Evolutionary conservation across 768 basidiomycete genomes (phyloP).

Genomic region (Podaxis sp.): DNA sequence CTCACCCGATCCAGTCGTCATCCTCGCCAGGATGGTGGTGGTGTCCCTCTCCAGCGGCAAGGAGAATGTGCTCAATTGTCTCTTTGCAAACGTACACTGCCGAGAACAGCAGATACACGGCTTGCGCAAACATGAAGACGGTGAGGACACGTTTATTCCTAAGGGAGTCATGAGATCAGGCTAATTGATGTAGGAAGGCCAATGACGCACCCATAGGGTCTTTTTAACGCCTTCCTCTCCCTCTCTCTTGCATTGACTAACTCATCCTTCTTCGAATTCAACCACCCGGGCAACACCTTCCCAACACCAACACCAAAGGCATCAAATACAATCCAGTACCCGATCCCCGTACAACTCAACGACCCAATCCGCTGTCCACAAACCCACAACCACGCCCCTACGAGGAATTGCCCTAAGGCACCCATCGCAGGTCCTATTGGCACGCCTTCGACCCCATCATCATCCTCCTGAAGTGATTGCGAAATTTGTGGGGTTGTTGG

Average conservation of each 20-base stretch:
- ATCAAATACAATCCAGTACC: conserved; percentile 97
- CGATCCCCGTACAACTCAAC: conserved; percentile 83
- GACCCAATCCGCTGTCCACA: conserved; percentile 87
- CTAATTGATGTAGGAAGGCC: neutral
- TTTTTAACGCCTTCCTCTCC: conserved; percentile 49
- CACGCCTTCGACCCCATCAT: conserved; percentile 16
- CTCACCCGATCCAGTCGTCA: conserved; percentile 43
- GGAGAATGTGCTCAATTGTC: conserved; percentile 86
- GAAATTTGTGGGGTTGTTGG: conserved; percentile 31
- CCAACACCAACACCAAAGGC: conserved; percentile 72
- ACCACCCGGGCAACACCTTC: conserved; percentile 43
- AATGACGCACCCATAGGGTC: conserved; percentile 44
- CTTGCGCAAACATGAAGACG: conserved; percentile 81
- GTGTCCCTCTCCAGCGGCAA: conserved; percentile 64
- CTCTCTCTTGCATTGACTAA: conserved; percentile 21
- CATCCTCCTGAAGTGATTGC: neutral
- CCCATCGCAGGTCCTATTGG: conserved; percentile 23
- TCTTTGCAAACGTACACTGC: conserved; percentile 97
- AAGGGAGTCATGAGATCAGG: conserved; percentile 12
- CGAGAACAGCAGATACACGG: conserved; percentile 91
- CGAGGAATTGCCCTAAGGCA: conserved; percentile 48
- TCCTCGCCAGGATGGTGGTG: conserved; percentile 62
- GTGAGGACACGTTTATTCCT: conserved; percentile 71
- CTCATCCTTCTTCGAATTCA: conserved; percentile 23
- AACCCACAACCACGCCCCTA: conserved; percentile 84